Percentiles rank a stretch among this genome's conserved stretches.
Conservation (phyloP, 495 filamentous ascomycete species). For the Penicillium turbatum region DNA sequence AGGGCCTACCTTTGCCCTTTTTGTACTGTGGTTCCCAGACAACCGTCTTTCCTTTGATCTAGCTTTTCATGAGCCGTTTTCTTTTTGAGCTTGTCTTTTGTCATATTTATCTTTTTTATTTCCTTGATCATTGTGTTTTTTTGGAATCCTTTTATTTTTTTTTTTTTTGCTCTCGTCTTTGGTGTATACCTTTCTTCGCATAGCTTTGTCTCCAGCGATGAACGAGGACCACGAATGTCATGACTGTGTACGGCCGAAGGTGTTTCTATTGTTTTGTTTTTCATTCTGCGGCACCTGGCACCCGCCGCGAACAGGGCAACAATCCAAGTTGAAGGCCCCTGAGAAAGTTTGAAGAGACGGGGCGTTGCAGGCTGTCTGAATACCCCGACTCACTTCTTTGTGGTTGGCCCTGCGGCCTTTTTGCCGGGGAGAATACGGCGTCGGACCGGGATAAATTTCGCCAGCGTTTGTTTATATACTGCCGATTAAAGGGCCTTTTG, state of each 20-base stretch:
- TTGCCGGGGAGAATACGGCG: conserved; percentile 18
- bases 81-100: conserved; percentile 25
- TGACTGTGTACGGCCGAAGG: conserved; percentile 45
- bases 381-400: conserved; percentile 14
- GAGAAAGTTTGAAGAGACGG: conserved; percentile 7
- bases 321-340: conserved; percentile 1
- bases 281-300: conserved; percentile 11
- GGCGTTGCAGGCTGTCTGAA: conserved; percentile 5
- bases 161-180: conserved; percentile 16
- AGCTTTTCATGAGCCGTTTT: conserved; percentile 19
- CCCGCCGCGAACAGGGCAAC: conserved; percentile 2
- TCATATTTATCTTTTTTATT: conserved; percentile 26
- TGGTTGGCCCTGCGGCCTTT: conserved; percentile 5
- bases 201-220: conserved; percentile 41
- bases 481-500: conserved; percentile 1
- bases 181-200: conserved; percentile 43
- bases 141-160: conserved; percentile 14
- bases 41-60: conserved; percentile 11
- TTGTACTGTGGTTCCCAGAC: conserved; percentile 16
- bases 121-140: conserved; percentile 14
- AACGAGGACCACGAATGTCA: conserved; percentile 49
- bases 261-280: conserved; percentile 23
- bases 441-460: conserved; percentile 12
- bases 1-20: conserved; percentile 9
- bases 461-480: conserved; percentile 22